A percentile compares a stretch with the other conserved stretches of the same genome.
Evolutionary conservation across 306 rosid species (phyloP).

Genomic region (Corylus heterophylla): DNA sequence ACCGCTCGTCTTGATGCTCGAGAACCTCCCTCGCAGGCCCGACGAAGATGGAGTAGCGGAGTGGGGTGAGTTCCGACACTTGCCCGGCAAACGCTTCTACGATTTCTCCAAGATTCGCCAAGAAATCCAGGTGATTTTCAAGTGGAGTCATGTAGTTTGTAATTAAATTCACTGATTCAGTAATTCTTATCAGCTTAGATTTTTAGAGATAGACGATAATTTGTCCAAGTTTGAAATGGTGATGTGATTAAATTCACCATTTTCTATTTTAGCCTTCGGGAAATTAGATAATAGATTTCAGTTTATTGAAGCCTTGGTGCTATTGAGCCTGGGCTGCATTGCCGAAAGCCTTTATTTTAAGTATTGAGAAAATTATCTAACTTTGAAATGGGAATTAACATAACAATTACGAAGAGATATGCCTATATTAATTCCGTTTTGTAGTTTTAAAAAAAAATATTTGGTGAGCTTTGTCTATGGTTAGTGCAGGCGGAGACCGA

Average conservation of each 20-base stretch:
- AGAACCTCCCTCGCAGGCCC: conserved; percentile 33
- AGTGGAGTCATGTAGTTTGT: not conserved
- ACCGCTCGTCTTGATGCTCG: conserved; percentile 82
- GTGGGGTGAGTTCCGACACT: conserved; percentile 94
- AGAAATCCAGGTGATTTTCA: conserved; percentile 76
- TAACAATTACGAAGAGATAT: not conserved
- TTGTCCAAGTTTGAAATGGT: no score
- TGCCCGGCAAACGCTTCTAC: conserved; percentile 59
- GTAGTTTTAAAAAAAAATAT: conserved; percentile 8
- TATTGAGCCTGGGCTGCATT: not conserved
- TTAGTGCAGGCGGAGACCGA: conserved; percentile 73
- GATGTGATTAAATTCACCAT: no score
- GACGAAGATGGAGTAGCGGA: conserved; percentile 54
- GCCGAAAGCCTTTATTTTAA: not conserved
- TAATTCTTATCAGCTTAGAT: no score
- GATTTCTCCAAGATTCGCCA: conserved; percentile 84
- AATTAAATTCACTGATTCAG: not conserved
- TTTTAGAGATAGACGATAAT: no score
- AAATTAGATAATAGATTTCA: no score
- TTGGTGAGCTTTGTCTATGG: not conserved
- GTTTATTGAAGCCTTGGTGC: not conserved
- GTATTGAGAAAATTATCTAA: not conserved
- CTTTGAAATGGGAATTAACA: not conserved
- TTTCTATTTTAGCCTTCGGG: no score
- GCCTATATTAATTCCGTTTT: not conserved